phyloP scores from a whole-genome alignment of 2,329 filamentous ascomycete genomes.

The Zymoseptoria tritici region DNA sequence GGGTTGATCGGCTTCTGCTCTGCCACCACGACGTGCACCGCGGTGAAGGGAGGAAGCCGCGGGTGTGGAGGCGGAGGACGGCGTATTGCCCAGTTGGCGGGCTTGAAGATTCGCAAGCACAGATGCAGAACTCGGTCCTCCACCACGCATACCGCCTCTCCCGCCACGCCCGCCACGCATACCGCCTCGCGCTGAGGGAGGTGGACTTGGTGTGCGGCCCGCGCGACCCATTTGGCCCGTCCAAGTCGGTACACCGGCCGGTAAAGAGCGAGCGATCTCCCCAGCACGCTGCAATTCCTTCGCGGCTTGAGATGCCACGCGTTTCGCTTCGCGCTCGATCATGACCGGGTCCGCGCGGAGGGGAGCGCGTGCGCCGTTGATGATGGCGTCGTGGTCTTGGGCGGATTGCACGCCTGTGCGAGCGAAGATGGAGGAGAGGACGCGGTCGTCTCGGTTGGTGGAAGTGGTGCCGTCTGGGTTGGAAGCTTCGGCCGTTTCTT shows the following conservation, averaged over 20 bases:
- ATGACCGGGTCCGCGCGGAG: constrained; percentile 68
- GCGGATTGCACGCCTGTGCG: constrained; percentile 82
- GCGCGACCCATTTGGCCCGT: constrained; percentile 75
- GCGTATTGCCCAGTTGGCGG: constrained; percentile 30
- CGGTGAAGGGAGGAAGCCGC: constrained; percentile 14
- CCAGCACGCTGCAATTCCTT: constrained; percentile 65
- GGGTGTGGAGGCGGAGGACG: constrained; percentile 27
- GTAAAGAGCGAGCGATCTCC: constrained; percentile 63
- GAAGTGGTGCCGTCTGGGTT: constrained; percentile 13
- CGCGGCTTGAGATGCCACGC: constrained; percentile 70
- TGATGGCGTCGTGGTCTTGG: constrained; percentile 85
- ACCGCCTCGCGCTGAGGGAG: constrained; percentile 40
- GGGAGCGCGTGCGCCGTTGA: constrained; percentile 61
- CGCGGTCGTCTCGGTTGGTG: constrained; percentile 55
- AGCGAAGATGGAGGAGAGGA: constrained; percentile 85
- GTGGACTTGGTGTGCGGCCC: constrained; percentile 57
- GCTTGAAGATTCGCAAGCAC: constrained; percentile 39
- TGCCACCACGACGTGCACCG: constrained; percentile 14
- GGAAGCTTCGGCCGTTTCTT: constrained; percentile 16
- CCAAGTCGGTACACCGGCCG: constrained; percentile 86
- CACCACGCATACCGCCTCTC: constrained; percentile 26
- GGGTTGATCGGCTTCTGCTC: constrained; percentile 20
- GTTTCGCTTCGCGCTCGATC: constrained; percentile 73
- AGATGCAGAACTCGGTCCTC: constrained; percentile 33
- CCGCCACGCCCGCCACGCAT: constrained; percentile 32